Evolutionary conservation across 371 early-diverging fungal species (phyloP), one percentile per base, ranked within the genome.

Genomic region (Mortierella sp.): DNA sequence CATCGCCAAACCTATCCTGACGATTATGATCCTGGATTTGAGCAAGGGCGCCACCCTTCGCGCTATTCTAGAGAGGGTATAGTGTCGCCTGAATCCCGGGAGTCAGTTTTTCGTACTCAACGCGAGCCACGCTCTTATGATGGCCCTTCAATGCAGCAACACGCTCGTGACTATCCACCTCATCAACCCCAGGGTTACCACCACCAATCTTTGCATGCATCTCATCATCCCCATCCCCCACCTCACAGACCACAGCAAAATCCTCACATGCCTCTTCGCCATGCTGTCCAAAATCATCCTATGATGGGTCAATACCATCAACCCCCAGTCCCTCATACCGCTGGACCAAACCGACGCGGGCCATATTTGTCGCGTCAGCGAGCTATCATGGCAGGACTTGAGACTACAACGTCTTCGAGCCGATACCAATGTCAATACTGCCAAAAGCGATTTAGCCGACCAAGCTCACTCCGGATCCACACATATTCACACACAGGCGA

Each of bases 401-500:
- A 74, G 26, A 45, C 68, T 19, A 63, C 68, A 10, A 67, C 81
- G 9, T 56, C 70, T 10, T 83, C 79, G 81, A 66, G 80, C 28
- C 80, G 90, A 62, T 94, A 94, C 76, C 86, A 82, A 63, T 96
- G 96, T 68, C 76, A 80, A 8, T 83, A 83, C 34, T 96, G 96
- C 70, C 75, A 81, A 4, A 94, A 94, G 61, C 67, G 83, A 13
- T 96, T 96, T 71, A 89, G 89, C 51, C 90, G 94, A 23, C 96
- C 96, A 0, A 93, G 93, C 45, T 90, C 93, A 5, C 81, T 93
- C 1, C 77, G 84, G 7, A 92, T 93, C 7, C 95, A 95, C 70
- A 85, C 86, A 29, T 87, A 89, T 69, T 90, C 92, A 1, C 95
- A 95, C 69, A 93, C 95, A 3, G 94, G 94, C 7, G 94, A 94